Evolutionary conservation across 768 basidiomycete species (phyloP), one percentile per base, ranked within the genome.

Genomic region (Phanerochaete carnosa): DNA sequence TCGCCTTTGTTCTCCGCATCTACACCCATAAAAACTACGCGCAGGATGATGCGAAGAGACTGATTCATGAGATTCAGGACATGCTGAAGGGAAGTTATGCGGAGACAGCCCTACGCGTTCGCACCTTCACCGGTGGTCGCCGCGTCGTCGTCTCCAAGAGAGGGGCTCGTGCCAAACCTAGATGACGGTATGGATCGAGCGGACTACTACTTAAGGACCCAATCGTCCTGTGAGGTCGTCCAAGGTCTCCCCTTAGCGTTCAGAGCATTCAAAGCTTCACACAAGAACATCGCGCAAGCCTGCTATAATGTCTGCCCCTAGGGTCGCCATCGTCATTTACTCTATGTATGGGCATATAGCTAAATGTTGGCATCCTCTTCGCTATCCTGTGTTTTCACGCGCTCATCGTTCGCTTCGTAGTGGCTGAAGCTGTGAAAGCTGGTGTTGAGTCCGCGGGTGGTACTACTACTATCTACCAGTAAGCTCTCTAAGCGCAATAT

Each of bases 281-380:
- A 43, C 39, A 7, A 35, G 7, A 7, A 7, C 7, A 43, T 19
- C 39, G 11, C 19, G 11, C 26, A 35, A 30, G 32, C 22, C 29
- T n/a, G 2, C 22, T 26, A 46, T 2, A 2, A 57, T 57, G 45
- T 49, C 56, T 22, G 19, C 45, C 26, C 61, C 89, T 25, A 81
- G 71, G 63, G 72, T 89, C 63, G 87, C 88, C 58, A 88, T 91
- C 66, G 64, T 91, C 66, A 85, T 91, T 72, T 92, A 91, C 74
- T 74, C 86, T 19, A 72, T 90, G 77, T 89, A 87, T 69, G 88
- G 87, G 62, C 91, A 92, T 70, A 83, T 91, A 71, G 80, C 78
- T 59, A 81, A 82, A 66, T 45, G 90, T 91, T 66, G 51, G 86
- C 6, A 25, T 39, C 22, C 8, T 55, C 6, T 8, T 5, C 33